Conservation (phyloP, 306 rosid species). For the Castanea crenata region DNA sequence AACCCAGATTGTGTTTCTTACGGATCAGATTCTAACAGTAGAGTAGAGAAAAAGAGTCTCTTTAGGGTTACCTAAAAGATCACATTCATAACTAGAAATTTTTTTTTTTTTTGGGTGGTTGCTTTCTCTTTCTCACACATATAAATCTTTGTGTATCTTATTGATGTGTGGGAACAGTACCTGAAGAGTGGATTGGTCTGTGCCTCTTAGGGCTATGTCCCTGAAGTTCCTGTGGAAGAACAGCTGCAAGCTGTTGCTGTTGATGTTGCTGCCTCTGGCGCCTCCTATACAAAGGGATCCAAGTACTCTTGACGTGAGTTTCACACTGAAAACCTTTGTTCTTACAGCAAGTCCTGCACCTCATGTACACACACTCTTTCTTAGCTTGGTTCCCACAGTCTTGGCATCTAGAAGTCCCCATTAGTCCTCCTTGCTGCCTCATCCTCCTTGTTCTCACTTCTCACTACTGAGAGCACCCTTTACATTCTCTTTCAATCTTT, state of each 20-base stretch:
- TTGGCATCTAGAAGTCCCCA: slow-evolving; percentile 40
- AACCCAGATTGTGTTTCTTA: neutral
- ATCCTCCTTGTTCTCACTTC: slow-evolving; percentile 17
- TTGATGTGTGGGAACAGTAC: neutral
- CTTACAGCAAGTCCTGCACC: slow-evolving; percentile 76
- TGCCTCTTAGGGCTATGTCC: slow-evolving; percentile 24
- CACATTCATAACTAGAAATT: neutral
- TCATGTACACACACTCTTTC: slow-evolving; percentile 53
- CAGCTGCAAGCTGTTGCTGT: neutral
- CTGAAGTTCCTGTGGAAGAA: slow-evolving; percentile 26
- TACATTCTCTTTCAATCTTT: neutral
- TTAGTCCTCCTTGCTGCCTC: slow-evolving; percentile 4
- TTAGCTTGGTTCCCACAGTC: slow-evolving; percentile 85
- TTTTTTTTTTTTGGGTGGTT: neutral
- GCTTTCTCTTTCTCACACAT: neutral
- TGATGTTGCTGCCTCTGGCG: slow-evolving; percentile 27
- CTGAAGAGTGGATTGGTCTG: slow-evolving; percentile 29
- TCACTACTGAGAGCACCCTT: neutral
- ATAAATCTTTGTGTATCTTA: neutral
- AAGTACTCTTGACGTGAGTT: slow-evolving; percentile 71
- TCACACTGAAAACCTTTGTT: slow-evolving; percentile 58
- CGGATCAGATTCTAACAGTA: neutral
- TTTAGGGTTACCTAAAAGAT: slow-evolving; percentile 18
- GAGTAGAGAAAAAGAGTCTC: neutral
- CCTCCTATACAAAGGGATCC: slow-evolving; percentile 55